A percentile compares a stretch with the other conserved stretches of the same genome.
phyloP scores from a whole-genome alignment of 1,284 basidiomycete species.

The Ganoderma lucidum region DNA sequence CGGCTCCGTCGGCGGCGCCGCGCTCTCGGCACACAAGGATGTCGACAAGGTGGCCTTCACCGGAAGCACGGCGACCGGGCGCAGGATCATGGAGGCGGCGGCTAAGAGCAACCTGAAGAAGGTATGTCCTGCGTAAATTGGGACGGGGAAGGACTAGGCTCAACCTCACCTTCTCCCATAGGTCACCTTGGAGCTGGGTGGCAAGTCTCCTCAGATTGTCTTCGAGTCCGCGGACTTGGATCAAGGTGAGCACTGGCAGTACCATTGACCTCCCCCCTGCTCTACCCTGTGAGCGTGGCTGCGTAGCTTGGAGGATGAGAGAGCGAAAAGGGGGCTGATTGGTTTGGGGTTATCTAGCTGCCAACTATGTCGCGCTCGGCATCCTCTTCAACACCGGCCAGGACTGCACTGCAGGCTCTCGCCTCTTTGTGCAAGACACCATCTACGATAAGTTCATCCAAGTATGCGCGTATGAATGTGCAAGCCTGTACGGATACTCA shows the following conservation, averaged over 20 bases:
- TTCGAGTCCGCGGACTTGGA: conserved; percentile 87
- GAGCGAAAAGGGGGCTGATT: not conserved
- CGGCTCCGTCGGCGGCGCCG: conserved; percentile 86
- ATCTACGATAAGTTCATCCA: conserved; percentile 86
- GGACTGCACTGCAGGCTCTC: conserved; percentile 89
- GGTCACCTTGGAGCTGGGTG: conserved; percentile 94
- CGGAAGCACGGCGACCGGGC: conserved; percentile 88
- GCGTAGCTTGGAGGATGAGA: not conserved
- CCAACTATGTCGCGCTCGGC: conserved; percentile 85
- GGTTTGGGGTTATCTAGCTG: conserved; percentile 55
- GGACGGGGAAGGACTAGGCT: not conserved
- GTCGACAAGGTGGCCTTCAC: conserved; percentile 90
- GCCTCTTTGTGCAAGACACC: conserved; percentile 86
- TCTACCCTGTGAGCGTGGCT: not conserved
- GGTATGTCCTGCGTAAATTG: conserved; percentile 43
- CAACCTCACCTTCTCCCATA: conserved; percentile 38
- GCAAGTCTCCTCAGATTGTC: conserved; percentile 92
- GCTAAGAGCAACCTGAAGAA: conserved; percentile 95
- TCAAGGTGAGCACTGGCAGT: conserved; percentile 59
- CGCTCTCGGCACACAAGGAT: conserved; percentile 78
- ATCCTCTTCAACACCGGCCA: conserved; percentile 88
- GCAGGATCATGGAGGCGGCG: conserved; percentile 91
- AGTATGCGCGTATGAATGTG: conserved; percentile 19
- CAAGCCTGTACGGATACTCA: too few relatives aligned
- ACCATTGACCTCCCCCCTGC: not conserved